Conservation (phyloP, 106 monocot genomes). For the Dendrobium chrysotoxum region DNA sequence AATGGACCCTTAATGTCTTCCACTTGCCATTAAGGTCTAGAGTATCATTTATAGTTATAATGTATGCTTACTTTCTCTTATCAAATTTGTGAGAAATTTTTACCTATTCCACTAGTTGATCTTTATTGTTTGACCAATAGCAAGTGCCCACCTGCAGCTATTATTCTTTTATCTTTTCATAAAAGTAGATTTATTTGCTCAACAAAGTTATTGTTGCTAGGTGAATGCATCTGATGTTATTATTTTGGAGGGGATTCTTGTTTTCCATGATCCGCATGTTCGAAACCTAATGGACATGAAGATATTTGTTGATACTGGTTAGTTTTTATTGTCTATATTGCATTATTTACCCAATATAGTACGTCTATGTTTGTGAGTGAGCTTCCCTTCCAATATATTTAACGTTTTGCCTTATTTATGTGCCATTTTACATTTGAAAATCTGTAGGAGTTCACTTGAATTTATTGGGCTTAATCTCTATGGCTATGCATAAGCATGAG, state of each 20-base stretch:
- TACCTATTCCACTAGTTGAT: background rate
- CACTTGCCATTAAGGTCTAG: background rate
- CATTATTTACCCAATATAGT: background rate
- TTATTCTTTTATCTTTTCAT: background rate
- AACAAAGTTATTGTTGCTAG: conserved; percentile 16
- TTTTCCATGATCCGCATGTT: conserved; percentile 85
- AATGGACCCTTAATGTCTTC: background rate
- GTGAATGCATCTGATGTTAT: conserved; percentile 98
- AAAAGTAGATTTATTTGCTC: background rate
- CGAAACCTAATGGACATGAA: conserved; percentile 98
- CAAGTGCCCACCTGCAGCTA: background rate
- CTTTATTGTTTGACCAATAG: background rate
- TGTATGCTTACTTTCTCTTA: background rate
- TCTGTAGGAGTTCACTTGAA: background rate
- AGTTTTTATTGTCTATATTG: background rate
- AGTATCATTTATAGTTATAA: background rate
- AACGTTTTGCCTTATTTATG: background rate
- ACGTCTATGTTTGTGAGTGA: background rate
- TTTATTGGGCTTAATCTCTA: background rate
- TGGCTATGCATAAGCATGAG: background rate
- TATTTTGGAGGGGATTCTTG: conserved; percentile 96
- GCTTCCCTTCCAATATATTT: background rate
- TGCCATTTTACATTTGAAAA: background rate
- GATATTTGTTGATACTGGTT: conserved; percentile 96
- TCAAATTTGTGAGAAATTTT: background rate